Base-by-base conservation (phyloP, 1,139 yeast genomes). In the Geotrichum australiense region DNA sequence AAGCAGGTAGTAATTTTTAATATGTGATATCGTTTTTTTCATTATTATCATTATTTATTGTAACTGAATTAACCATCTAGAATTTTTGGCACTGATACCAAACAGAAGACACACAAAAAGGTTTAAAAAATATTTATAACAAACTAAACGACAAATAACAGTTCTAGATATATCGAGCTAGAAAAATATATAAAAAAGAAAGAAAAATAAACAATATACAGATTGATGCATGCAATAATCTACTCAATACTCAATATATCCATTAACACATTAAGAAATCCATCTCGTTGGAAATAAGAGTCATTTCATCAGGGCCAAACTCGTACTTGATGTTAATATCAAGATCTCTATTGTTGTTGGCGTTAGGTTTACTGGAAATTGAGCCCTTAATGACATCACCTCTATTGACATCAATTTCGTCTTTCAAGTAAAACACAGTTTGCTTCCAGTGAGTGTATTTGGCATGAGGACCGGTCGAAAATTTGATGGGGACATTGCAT, bases 361-460 rank as follows among this genome's bases (percentile, higher is more conserved):
- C 64, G 61, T 85, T 87, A 47, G 97, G 97, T 58, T 79, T 71
- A 49, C 86, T 80, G 5, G 82, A 74, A 48, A 91, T 68, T 29
- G 68, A 67, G 38, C 97, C 94, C 46, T 73, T 71, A 51, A 93
- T 70, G 28, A 62, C 59, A 55, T 91, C 98, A 45, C 91, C 95
- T 52, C 73, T 71, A 59, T 80, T 81, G 51, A 86, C 68, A 58
- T 81, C 83, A 52, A 89, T 66, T 25, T 84, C 94, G 56, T 85
- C 86, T 56, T 76, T 78, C 61, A 91, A 73, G 65, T 91, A 93
- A 66, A 93, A 87, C 1, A 91, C 94, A 15, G 96, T 84, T 68
- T 91, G 98, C 64, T 91, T 93, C 99, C 99, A 93, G 56, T 68
- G 73, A 8, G 73, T 69, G 57, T 65, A 65, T 43, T 59, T 61